Evolutionary conservation across 1,284 basidiomycete species (phyloP).

Genomic region (Microbotryomycetes sp.): DNA sequence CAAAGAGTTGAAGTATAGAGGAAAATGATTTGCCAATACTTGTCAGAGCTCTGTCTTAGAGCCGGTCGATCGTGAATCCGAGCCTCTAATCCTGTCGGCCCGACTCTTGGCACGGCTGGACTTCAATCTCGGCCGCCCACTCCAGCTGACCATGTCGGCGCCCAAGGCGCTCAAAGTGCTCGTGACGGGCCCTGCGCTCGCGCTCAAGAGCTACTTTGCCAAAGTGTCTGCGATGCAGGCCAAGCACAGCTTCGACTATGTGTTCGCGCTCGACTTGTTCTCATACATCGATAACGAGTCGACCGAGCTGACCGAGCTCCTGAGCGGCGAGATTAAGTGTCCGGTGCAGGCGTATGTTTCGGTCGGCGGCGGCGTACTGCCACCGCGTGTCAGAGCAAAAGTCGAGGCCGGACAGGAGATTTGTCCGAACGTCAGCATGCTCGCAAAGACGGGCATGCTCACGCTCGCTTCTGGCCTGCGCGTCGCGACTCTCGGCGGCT

Average conservation of each 20-base stretch:
- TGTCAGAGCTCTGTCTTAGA: too few relatives aligned
- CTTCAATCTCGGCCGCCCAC: too few relatives aligned
- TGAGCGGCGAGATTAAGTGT: slow-evolving; percentile 64
- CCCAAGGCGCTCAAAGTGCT: slow-evolving; percentile 42
- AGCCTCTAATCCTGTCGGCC: too few relatives aligned
- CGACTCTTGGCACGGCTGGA: too few relatives aligned
- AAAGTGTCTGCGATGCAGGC: slow-evolving; percentile 81
- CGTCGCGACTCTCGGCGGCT: slow-evolving; percentile 76
- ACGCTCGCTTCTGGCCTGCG: slow-evolving; percentile 75
- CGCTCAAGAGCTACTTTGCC: slow-evolving; percentile 61
- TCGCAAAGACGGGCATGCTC: slow-evolving; percentile 74
- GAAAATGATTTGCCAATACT: too few relatives aligned
- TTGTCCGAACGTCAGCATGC: slow-evolving; percentile 68
- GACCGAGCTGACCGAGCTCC: slow-evolving; percentile 52
- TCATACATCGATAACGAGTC: slow-evolving; percentile 47
- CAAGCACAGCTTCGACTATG: slow-evolving; percentile 88
- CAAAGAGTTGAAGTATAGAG: too few relatives aligned
- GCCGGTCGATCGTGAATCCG: too few relatives aligned
- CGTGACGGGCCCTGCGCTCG: slow-evolving; percentile 73
- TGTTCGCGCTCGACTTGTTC: slow-evolving; percentile 85
- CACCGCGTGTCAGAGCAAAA: slow-evolving; percentile 61
- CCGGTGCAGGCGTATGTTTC: slow-evolving; percentile 89
- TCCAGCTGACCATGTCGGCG: not conserved
- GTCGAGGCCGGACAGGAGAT: slow-evolving; percentile 67
- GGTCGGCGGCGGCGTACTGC: slow-evolving; percentile 68